Evolutionary conservation across 352 stramenopile species (phyloP).

Genomic region (Phytophthora pluvialis): DNA sequence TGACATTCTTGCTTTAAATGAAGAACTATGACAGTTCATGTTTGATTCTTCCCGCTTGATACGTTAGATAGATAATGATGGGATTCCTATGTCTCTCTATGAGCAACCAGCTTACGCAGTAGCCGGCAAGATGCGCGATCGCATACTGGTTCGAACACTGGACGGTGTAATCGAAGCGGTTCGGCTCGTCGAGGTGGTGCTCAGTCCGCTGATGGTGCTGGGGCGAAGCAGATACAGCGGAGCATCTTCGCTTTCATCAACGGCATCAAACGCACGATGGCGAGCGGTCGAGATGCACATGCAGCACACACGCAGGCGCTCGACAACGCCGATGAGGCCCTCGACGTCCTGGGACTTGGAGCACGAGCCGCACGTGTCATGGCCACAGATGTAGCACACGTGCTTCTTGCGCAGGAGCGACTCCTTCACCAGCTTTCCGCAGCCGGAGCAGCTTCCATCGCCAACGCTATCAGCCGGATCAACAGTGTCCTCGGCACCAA

Average conservation of each 20-base stretch:
- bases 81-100: constrained; percentile 21
- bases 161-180: constrained; percentile 24
- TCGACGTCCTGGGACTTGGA: constrained; percentile 48
- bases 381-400: constrained; percentile 46
- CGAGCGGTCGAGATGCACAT: constrained; percentile 44
- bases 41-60: constrained; percentile 2
- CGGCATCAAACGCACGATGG: constrained; percentile 38
- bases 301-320: constrained; percentile 47
- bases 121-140: constrained; percentile 12
- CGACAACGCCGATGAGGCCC: constrained; percentile 45
- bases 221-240: constrained; percentile 26
- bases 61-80: constrained; percentile 32
- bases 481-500: constrained; percentile 33
- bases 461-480: constrained; percentile 14
- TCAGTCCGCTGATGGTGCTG: constrained; percentile 27
- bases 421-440: constrained; percentile 35
- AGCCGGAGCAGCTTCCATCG: constrained; percentile 39
- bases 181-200: constrained; percentile 24
- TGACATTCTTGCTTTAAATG: too few species aligned
- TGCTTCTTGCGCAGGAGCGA: constrained; percentile 46
- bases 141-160: constrained; percentile 8
- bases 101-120: constrained; percentile 5
- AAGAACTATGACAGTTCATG: not conserved
- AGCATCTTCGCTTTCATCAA: constrained; percentile 20
- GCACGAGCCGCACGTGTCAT: constrained; percentile 45